Base-by-base conservation (phyloP, 2,329 filamentous ascomycete species). In the Pseudocercospora crystallina region DNA sequence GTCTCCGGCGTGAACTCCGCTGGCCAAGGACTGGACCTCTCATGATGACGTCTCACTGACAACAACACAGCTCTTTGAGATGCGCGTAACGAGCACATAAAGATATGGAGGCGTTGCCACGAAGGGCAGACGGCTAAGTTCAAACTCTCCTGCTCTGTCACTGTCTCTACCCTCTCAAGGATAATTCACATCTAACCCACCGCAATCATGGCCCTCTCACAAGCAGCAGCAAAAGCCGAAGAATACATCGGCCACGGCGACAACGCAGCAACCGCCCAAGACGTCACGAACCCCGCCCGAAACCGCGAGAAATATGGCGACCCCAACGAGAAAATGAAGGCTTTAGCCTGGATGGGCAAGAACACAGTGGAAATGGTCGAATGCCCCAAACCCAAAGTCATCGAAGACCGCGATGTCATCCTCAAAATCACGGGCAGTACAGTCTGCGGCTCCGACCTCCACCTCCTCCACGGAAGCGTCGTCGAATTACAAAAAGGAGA, bases 301-400 rank as follows among this genome's bases (percentile, higher is more conserved):
- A 60, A 85, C 51, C 69, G 74, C 14, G 67, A 65, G 30, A 75
- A 75, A 57, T 76, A 76, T 65, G 80, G 76, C 17, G 73, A 80
- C 61, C 70, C 76, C 4, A 72, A 69, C 30, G 80, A 84, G 61
- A 86, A 71, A 12, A 68, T 95, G 87, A 86, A 89, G 69, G 90
- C 90, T 0, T 72, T 95, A 11, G 81, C 80, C 2, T 95, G 90
- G 90, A 83, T 86, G 70, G 87, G 87, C 45, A 94, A 92, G 76
- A 88, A 90, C 63, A 81, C 76, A 29, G 88, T 95, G 40, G 72
- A 87, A 64, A 76, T 95, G 13, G 78, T 84, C 42, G 80, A 89
- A 31, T 80, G 81, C 5, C 80, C 86, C 0, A 86, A 84, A 61
- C 89, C 90, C 2, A 83, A 79, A 61, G 77, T 94, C 29, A 68